Percentiles rank a stretch among this genome's conserved stretches.
Evolutionary conservation across 441 rosid genomes (phyloP).

Genomic region (Gossypium aridum): DNA sequence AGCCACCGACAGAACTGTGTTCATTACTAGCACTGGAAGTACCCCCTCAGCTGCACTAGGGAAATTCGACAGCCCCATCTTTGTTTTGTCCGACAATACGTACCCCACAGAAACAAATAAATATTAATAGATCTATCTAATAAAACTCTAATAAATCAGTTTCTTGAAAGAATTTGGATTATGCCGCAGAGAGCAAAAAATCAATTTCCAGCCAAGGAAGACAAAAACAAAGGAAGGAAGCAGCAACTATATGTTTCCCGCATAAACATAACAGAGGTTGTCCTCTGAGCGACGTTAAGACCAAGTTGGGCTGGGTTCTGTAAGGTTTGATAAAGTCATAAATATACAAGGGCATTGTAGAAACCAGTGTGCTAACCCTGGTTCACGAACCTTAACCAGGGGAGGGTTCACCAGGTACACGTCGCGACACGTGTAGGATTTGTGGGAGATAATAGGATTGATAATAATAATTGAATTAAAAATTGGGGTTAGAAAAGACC

Average conservation of each 20-base stretch:
- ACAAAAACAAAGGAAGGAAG: neutral
- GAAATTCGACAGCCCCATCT: conserved; percentile 78
- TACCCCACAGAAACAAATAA: neutral
- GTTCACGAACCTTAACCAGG: conserved; percentile 13
- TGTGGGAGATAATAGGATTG: neutral
- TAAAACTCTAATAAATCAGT: neutral
- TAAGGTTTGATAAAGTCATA: neutral
- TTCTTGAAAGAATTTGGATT: neutral
- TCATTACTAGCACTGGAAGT: conserved; percentile 60
- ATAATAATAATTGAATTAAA: neutral
- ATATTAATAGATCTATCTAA: neutral
- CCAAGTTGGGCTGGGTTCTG: neutral
- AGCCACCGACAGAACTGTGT: conserved; percentile 60
- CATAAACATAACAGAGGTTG: neutral
- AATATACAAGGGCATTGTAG: conserved; percentile 9
- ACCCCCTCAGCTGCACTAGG: conserved; percentile 60
- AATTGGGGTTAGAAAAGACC: neutral
- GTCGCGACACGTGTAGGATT: conserved; percentile 40
- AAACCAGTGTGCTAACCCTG: conserved; percentile 17
- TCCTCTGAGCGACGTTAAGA: neutral
- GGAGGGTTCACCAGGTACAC: conserved; percentile 8
- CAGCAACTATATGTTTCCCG: neutral
- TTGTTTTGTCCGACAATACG: neutral
- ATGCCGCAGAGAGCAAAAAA: neutral
- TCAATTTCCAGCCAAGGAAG: neutral